Base-by-base conservation (phyloP, 1,139 yeast species). In the Magnusiomyces fungicola region DNA sequence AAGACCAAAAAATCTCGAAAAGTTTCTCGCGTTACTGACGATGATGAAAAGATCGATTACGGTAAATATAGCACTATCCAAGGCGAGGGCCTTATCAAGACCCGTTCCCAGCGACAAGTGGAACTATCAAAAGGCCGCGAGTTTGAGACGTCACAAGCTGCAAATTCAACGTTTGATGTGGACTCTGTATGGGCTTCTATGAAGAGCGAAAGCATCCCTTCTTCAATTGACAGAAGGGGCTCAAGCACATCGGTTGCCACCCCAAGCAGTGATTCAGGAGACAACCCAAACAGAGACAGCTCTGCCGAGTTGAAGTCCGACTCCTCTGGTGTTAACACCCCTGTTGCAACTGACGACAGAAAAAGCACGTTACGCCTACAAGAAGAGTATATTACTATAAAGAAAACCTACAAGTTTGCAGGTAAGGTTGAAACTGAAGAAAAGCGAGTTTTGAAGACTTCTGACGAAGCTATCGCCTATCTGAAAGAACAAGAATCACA, bases 401-500 rank as follows among this genome's bases (percentile, higher is more conserved):
- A 79, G 53, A 74, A 94, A 50, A 78, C 82, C 5, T 90, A 87
- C 63, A 83, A 86, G 49, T 92, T 89, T 73, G 98, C 98, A 0
- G 97, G 97, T 1, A 84, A 84, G 58, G 73, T 80, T 4, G 74
- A 85, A 3, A 78, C 83, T 0, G 96, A 89, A 60, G 81, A 83
- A 51, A 87, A 85, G 64, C 71, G 75, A 62, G 97, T 92, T 1
- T 83, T 79, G 48, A 76, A 76, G 9, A 74, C 80, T 49, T 84
- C 96, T 2, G 95, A 92, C 6, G 96, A 86, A 64, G 97, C 95
- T 1, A 80, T 79, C 53, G 96, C 92, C 16, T 89, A 82, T 60
- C 65, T 84, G 48, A 80, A 56, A 2, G 58, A 57, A 27, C 44
- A 39, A 39, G 48, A 32, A 4, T n/a, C 16, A 12, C 22, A 38